A percentile compares a stretch with the other conserved stretches of the same genome.
Conservation (phyloP, 306 rosid species). For the Dryas drummondii region DNA sequence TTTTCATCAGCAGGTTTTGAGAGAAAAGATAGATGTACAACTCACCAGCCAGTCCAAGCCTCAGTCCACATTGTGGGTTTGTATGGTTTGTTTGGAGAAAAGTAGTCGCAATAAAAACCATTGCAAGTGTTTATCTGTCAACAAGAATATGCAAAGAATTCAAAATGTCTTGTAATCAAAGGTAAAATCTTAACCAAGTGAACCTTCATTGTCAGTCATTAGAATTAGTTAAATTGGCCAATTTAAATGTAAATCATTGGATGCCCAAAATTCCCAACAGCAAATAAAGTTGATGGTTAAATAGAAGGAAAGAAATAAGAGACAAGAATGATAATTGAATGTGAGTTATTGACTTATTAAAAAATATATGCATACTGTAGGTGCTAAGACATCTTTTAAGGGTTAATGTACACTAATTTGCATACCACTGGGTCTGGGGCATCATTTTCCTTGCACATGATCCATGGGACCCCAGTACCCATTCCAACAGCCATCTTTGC, state of each 20-base stretch:
- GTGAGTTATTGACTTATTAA: background rate
- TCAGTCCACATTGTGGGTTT: slow-evolving; percentile 69
- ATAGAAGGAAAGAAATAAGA: background rate
- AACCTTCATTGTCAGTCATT: slow-evolving; percentile 1
- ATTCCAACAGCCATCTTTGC: slow-evolving; percentile 78
- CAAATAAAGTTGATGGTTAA: background rate
- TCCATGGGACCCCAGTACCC: slow-evolving; percentile 86
- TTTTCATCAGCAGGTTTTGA: background rate
- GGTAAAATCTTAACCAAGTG: background rate
- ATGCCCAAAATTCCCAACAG: background rate
- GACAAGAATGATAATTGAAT: background rate
- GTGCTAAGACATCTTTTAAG: background rate
- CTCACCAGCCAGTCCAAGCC: slow-evolving; percentile 62
- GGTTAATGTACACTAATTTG: slow-evolving; percentile 3
- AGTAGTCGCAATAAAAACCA: slow-evolving; percentile 83
- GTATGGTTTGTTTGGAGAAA: slow-evolving; percentile 71
- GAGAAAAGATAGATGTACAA: background rate
- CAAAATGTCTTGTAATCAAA: background rate
- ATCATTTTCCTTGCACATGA: slow-evolving; percentile 87
- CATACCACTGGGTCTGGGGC: slow-evolving; percentile 90
- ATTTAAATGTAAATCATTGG: background rate
- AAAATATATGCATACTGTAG: background rate
- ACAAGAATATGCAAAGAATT: slow-evolving; percentile 1
- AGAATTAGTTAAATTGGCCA: background rate
- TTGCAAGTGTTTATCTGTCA: slow-evolving; percentile 85